Evolutionary conservation across 2,329 filamentous ascomycete species (phyloP).

Genomic region (Aspergillus floridensis): DNA sequence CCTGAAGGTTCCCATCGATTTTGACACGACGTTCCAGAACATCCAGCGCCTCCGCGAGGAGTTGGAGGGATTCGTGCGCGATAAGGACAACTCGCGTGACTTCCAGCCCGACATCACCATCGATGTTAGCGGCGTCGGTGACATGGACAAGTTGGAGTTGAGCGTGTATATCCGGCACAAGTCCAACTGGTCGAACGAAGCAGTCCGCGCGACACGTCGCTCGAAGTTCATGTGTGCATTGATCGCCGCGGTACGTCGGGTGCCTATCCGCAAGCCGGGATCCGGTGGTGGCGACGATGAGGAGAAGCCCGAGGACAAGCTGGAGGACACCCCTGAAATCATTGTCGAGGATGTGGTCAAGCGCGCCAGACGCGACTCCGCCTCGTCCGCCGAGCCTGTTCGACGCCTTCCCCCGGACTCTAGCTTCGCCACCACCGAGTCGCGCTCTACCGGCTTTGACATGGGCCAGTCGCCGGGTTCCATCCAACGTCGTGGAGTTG

Average conservation of each 20-base stretch:
- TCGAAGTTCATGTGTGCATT: constrained; percentile 98
- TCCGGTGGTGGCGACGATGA: constrained; percentile 55
- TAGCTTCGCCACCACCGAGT: constrained; percentile 8
- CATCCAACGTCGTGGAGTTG: constrained; percentile 30
- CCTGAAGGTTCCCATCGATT: constrained; percentile 75
- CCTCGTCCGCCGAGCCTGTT: constrained; percentile 10
- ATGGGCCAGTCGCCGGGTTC: constrained; percentile 23
- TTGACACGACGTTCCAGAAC: constrained; percentile 85
- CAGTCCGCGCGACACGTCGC: constrained; percentile 72
- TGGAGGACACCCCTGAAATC: not conserved
- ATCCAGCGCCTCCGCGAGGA: constrained; percentile 80
- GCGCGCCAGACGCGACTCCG: constrained; percentile 9
- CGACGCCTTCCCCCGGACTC: constrained; percentile 10
- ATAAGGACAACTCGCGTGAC: constrained; percentile 83
- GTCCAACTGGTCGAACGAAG: constrained; percentile 86
- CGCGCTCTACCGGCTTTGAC: constrained; percentile 34
- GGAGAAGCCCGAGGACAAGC: constrained; percentile 59
- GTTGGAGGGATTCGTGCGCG: constrained; percentile 78
- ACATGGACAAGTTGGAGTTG: constrained; percentile 84
- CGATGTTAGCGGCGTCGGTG: constrained; percentile 72
- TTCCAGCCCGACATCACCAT: constrained; percentile 83
- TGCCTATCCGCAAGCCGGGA: constrained; percentile 81
- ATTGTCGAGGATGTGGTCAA: constrained; percentile 8
- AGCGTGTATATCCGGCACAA: constrained; percentile 87
- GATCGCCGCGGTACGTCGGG: constrained; percentile 75